phyloP scores from a whole-genome alignment of 2,329 filamentous ascomycete species.

The Rhinocladiella similis region DNA sequence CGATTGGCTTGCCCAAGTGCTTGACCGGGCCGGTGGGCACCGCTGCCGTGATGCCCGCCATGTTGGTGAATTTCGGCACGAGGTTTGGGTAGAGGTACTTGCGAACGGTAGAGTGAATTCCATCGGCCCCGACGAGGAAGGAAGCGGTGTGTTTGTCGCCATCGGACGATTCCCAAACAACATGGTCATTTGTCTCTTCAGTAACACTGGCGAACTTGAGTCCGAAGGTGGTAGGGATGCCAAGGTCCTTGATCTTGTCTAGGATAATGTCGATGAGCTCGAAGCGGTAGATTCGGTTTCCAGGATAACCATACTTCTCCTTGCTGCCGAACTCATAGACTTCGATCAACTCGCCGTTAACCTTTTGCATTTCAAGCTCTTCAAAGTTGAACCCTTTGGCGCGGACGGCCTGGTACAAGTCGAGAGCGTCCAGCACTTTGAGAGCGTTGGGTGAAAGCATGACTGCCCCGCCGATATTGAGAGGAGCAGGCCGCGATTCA shows the following conservation, averaged over 20 bases:
- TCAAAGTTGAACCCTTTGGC: conserved; percentile 54
- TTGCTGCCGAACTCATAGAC: conserved; percentile 26
- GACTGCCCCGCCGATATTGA: conserved; percentile 55
- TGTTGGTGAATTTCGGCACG: conserved; percentile 52
- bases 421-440: conserved; percentile 52
- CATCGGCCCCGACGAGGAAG: conserved; percentile 59
- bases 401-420: conserved; percentile 49
- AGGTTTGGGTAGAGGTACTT: conserved; percentile 52
- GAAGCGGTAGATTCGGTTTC: conserved; percentile 55
- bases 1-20: conserved; percentile 9
- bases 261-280: conserved; percentile 53
- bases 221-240: conserved; percentile 48
- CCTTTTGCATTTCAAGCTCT: conserved; percentile 48
- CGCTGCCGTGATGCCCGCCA: conserved; percentile 41
- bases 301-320: conserved; percentile 54
- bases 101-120: conserved; percentile 59
- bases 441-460: conserved; percentile 63
- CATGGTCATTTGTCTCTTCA: conserved; percentile 39
- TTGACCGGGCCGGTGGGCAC: conserved; percentile 16
- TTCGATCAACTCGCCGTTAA: conserved; percentile 37
- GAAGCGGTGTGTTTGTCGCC: conserved; percentile 37
- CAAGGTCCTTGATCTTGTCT: conserved; percentile 40
- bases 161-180: conserved; percentile 52
- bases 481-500: conserved; percentile 48
- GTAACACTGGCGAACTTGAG: conserved; percentile 50